These are phyloP conservation scores for Neobulgaria alba DNA, from an alignment of 2,329 filamentous ascomycete genomes.

Conservation along the genomic window DNA sequence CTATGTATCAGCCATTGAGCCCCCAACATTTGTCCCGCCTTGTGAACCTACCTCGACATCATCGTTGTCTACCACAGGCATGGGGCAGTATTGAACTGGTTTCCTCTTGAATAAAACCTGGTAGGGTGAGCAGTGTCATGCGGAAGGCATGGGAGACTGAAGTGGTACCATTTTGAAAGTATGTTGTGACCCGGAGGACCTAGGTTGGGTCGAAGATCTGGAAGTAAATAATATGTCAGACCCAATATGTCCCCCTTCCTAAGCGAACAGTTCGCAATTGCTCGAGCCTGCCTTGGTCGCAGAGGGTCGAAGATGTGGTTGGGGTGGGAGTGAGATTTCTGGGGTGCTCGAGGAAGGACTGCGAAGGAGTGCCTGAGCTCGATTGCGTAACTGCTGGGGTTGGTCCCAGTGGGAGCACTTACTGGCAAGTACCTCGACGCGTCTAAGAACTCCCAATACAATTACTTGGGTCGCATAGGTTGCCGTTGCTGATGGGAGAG, in stretches of 20 bases:
- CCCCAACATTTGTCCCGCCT: slow-evolving; percentile 7
- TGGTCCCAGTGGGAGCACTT: slow-evolving; percentile 19
- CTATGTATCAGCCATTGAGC: slow-evolving; percentile 15
- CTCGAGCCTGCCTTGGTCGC: too few relatives aligned
- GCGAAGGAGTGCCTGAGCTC: slow-evolving; percentile 9
- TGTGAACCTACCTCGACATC: slow-evolving; percentile 63
- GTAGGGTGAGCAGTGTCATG: slow-evolving; percentile 4
- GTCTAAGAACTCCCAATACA: slow-evolving; percentile 17
- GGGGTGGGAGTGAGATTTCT: slow-evolving; percentile 27
- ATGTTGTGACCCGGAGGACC: slow-evolving; percentile 10
- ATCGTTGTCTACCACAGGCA: slow-evolving; percentile 68
- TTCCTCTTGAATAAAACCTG: slow-evolving; percentile 96
- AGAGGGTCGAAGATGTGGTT: slow-evolving; percentile 21
- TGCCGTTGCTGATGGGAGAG: slow-evolving; percentile 26
- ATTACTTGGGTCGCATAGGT: slow-evolving; percentile 21
- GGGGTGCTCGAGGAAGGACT: slow-evolving; percentile 27
- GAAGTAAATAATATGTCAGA: slow-evolving; percentile 18
- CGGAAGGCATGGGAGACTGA: not conserved
- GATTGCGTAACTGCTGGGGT: slow-evolving; percentile 10
- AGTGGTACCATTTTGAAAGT: slow-evolving; percentile 22
- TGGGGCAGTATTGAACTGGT: slow-evolving; percentile 73
- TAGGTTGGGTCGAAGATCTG: slow-evolving; percentile 15
- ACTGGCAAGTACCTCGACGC: slow-evolving; percentile 24
- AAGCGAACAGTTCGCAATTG: too few relatives aligned
- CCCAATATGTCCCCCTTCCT: slow-evolving; percentile 15